Percentiles rank a stretch among this genome's conserved stretches.
Conservation (phyloP, 2,329 filamentous ascomycete species). For the Ceratocystis harringtonii region DNA sequence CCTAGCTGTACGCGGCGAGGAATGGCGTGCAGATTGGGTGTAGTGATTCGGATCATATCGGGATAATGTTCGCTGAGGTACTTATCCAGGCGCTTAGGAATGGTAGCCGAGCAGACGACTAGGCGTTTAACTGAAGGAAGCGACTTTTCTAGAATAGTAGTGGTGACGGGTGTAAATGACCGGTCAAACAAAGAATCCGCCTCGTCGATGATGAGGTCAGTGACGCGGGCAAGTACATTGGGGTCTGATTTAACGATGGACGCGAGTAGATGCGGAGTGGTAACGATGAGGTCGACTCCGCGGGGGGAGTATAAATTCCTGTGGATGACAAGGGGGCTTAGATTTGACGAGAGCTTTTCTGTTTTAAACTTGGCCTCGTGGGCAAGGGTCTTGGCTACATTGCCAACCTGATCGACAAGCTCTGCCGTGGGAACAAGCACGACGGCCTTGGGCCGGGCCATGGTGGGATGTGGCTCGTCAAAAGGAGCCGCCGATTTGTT, state of each 20-base stretch:
- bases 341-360: slow-evolving; percentile 63
- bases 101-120: slow-evolving; percentile 89
- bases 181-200: slow-evolving; percentile 92
- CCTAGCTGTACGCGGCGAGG: slow-evolving; percentile 86
- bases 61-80: slow-evolving; percentile 73
- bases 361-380: slow-evolving; percentile 80
- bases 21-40: slow-evolving; percentile 90
- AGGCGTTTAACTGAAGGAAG: slow-evolving; percentile 72
- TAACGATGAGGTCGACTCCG: slow-evolving; percentile 73
- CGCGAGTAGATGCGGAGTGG: slow-evolving; percentile 77
- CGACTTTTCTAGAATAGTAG: slow-evolving; percentile 64
- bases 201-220: slow-evolving; percentile 81
- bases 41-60: slow-evolving; percentile 70
- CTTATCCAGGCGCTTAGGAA: slow-evolving; percentile 75
- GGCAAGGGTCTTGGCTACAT: slow-evolving; percentile 64
- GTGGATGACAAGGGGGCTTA: slow-evolving; percentile 65
- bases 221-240: slow-evolving; percentile 81
- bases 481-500: slow-evolving; percentile 43
- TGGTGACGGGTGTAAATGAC: slow-evolving; percentile 75
- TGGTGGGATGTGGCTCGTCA: slow-evolving; percentile 55
- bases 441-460: slow-evolving; percentile 65
- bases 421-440: slow-evolving; percentile 87
- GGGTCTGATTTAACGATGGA: slow-evolving; percentile 82
- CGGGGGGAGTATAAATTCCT: slow-evolving; percentile 64
- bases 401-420: slow-evolving; percentile 74